phyloP scores from a whole-genome alignment of 2,329 filamentous ascomycete genomes.

The Huntiella bhutanensis region DNA sequence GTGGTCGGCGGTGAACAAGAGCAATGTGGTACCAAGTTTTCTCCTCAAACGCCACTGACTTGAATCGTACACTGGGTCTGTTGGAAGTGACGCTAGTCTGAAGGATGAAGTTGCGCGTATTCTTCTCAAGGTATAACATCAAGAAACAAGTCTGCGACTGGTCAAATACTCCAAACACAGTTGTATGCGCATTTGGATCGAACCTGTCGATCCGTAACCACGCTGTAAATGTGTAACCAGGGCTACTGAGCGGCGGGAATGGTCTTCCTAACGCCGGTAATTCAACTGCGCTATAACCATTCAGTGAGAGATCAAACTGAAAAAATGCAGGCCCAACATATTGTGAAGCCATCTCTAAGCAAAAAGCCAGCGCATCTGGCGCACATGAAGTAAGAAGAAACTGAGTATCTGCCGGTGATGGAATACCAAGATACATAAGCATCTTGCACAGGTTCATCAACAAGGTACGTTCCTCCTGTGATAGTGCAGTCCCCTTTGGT shows the following conservation, averaged over 20 bases:
- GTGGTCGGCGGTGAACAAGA: constrained; percentile 64
- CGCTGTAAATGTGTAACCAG: constrained; percentile 77
- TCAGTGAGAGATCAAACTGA: constrained; percentile 78
- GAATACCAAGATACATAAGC: constrained; percentile 59
- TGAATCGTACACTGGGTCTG: constrained; percentile 84
- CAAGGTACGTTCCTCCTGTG: constrained; percentile 33
- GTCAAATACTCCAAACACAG: constrained; percentile 89
- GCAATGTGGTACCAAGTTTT: constrained; percentile 85
- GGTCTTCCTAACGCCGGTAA: constrained; percentile 64
- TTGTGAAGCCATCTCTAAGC: constrained; percentile 49
- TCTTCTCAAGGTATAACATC: constrained; percentile 80
- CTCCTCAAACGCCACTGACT: constrained; percentile 56
- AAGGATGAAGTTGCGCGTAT: constrained; percentile 83
- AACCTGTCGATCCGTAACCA: constrained; percentile 84
- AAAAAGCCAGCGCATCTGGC: constrained; percentile 44
- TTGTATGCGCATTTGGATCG: constrained; percentile 72
- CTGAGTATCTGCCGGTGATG: constrained; percentile 64
- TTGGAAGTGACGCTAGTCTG: constrained; percentile 82
- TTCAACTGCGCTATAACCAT: constrained; percentile 82
- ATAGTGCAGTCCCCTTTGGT: constrained; percentile 17
- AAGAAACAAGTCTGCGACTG: constrained; percentile 82
- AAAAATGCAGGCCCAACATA: constrained; percentile 70
- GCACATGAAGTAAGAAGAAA: constrained; percentile 42
- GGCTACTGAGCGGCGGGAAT: constrained; percentile 62
- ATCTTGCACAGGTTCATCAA: constrained; percentile 48